Evolutionary conservation across 139 green algal genomes (phyloP), one percentile per base, ranked within the genome.

Genomic region (Zygnema cylindricum): DNA sequence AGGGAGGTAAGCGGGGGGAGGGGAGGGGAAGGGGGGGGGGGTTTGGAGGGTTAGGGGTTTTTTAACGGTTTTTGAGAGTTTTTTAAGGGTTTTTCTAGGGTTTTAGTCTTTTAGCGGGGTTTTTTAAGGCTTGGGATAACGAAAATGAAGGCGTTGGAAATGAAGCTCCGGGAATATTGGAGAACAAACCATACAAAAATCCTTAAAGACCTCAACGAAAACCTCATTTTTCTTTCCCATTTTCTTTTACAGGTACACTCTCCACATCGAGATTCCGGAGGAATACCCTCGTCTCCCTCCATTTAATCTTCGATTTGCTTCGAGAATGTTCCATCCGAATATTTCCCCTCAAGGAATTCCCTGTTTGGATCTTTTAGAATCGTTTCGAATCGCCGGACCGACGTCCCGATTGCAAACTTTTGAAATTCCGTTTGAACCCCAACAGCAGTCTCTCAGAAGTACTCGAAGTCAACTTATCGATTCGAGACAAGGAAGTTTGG

Each of bases 241-340:
- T n/a, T n/a, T n/a, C n/a, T n/a, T 63, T 7, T 63, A 16, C 49
- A 63, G 49, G 16, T 63, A 63, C 16, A 63, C 49, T 63, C 49
- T 63, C 7, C 49, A 63, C 7, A 63, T 63, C 16, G 49, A 63
- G 49, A 63, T 63, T 16, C 49, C 49, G 16, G 49, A 63, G 16
- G 49, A 63, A 16, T 63, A 63, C 16, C 49, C 49, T 7, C 49
- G 49, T 16, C 49, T 63, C 7, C 49, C 49, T 25, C 49, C 49
- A 63, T 63, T 63, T 16, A 63, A 79, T 43, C 11, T 79, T 3
- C 38, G 71, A 16, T 79, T 79, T 49, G 7, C 11, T 49, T 79
- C 71, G 39, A 3, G 71, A 7, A 79, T 79, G 71, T 79, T 79
- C 41, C 71, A 79, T 79, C 71, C 71, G 7, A 79, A 79, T 11